Evolutionary conservation across 768 basidiomycete genomes (phyloP), one percentile per base, ranked within the genome.

Genomic region (Amylocystis lapponica): DNA sequence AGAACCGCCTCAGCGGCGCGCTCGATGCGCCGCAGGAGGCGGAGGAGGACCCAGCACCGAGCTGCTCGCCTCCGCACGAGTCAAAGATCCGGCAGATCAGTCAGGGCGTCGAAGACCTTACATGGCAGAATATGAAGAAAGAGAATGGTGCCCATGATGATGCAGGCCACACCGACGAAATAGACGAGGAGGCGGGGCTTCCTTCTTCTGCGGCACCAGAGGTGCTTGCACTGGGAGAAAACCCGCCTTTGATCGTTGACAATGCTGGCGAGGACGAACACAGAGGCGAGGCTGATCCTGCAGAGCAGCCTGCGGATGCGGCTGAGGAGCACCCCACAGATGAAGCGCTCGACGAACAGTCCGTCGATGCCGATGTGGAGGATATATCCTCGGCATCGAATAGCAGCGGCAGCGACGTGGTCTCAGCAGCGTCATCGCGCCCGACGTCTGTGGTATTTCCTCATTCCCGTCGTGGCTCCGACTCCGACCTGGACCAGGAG

Each of bases 71-170:
- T 3, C 82, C 80, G 3, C 76, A 79, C 51, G 84, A 87, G 62
- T 76, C 83, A 65, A 87, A 84, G 68, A 74, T 76, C 45, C 75
- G 82, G 39, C 85, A 86, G 66, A 85, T 86, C 53, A 86, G 83
- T 49, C 80, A 80, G 55, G 81, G 83, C 21, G 84, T 87, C 25
- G 84, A 86, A 60, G 86, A 87, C 57, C 75, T 86, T 49, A 79
- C 69, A 56, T 85, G 83, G 85, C 70, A 73, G 58, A 79, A 75
- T 44, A 57, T 59, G 45, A 62, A 64, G 57, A 70, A 72, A 46
- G 52, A 59, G 20, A 19, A 48, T 3, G 38, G 45, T 9, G 45
- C 46, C 10, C 27, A 30, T 2, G 44, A 43, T 16, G 25, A 31
- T 2, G 32, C n/a, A 17, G 41, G 35, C 23, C 16, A 21, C n/a